Percentiles rank a stretch among this genome's conserved stretches.
Evolutionary conservation across 305 asterid genomes (phyloP).

Genomic region (Fraxinus greggii): DNA sequence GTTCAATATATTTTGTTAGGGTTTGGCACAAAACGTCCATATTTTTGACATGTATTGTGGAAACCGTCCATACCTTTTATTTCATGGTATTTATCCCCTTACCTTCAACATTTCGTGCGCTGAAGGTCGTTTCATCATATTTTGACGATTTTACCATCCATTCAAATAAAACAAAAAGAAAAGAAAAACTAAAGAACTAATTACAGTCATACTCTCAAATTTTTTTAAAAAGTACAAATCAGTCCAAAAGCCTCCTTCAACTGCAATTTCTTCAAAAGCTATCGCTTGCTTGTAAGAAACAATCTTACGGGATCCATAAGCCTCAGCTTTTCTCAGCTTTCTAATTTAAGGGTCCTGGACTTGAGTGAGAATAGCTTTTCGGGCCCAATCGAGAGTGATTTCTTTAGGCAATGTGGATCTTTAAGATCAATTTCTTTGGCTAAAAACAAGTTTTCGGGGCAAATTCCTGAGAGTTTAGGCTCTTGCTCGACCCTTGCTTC

Average conservation of each 20-base stretch:
- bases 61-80: no score
- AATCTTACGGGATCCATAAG: slow-evolving; percentile 44
- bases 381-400: slow-evolving; percentile 35
- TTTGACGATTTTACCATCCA: no score
- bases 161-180: no score
- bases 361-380: slow-evolving; percentile 44
- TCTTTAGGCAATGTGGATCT: slow-evolving; percentile 48
- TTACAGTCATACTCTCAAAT: no score
- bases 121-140: no score
- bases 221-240: no score
- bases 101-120: no score
- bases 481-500: slow-evolving; percentile 40
- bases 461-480: slow-evolving; percentile 45
- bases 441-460: slow-evolving; percentile 42
- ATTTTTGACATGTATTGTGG: no score
- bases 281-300: slow-evolving; percentile 43
- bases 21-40: no score
- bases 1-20: not conserved
- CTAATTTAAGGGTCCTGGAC: slow-evolving; percentile 39
- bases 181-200: no score
- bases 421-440: slow-evolving; percentile 46
- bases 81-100: no score
- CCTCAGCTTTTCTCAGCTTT: slow-evolving; percentile 40
- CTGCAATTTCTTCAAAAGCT: slow-evolving; percentile 43
- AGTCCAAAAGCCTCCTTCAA: slow-evolving; percentile 47